phyloP scores from a whole-genome alignment of 495 filamentous ascomycete genomes.

The Penicillium waksmanii region DNA sequence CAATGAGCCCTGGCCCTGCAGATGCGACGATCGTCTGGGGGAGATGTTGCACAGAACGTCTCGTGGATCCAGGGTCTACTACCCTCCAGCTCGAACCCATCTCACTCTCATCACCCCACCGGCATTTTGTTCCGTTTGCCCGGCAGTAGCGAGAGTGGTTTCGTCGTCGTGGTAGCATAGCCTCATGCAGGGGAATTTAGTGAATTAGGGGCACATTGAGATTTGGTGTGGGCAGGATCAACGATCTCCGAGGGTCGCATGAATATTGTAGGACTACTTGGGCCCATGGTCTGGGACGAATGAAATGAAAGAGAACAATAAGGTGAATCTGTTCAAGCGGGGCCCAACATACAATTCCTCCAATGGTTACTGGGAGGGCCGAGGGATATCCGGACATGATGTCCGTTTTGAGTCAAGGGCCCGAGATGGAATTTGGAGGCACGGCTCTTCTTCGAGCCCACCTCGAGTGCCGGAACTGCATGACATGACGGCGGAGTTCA shows the following conservation, averaged over 20 bases:
- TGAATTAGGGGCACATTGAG: background rate
- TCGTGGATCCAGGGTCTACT: background rate
- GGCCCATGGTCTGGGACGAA: background rate
- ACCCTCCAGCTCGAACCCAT: background rate
- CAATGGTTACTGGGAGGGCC: slow-evolving; percentile 19
- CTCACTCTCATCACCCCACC: background rate
- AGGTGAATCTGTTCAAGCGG: slow-evolving; percentile 18
- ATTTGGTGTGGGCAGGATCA: too few relatives aligned
- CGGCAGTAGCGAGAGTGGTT: background rate
- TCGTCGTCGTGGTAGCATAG: background rate
- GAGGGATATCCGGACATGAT: slow-evolving; percentile 23
- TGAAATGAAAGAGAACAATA: slow-evolving; percentile 10
- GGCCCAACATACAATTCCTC: slow-evolving; percentile 10
- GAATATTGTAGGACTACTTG: too few relatives aligned
- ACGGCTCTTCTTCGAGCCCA: slow-evolving; percentile 2
- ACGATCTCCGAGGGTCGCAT: too few relatives aligned
- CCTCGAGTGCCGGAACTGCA: slow-evolving; percentile 8
- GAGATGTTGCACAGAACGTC: slow-evolving; percentile 2
- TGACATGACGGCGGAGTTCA: background rate
- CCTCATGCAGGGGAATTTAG: background rate
- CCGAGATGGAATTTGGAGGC: slow-evolving; percentile 17
- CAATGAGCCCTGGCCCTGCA: slow-evolving; percentile 16
- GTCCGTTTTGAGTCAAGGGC: slow-evolving; percentile 25
- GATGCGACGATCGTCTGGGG: slow-evolving; percentile 23
- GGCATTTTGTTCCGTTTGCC: background rate